A percentile compares a stretch with the other conserved stretches of the same genome.
phyloP scores from a whole-genome alignment of 106 monocot species.

The Dendrobium officinale region DNA sequence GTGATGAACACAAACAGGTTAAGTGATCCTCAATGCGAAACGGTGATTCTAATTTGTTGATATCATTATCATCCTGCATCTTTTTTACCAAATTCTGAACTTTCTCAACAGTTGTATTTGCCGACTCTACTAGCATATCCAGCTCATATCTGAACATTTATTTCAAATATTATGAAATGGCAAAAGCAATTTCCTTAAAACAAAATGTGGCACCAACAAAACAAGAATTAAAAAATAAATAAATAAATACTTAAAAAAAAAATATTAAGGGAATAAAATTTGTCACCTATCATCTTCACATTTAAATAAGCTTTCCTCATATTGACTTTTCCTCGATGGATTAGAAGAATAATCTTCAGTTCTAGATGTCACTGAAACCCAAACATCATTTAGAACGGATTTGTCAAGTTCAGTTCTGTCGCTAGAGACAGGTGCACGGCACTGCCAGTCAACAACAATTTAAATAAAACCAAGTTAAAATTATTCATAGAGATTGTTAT shows the following conservation, averaged over 20 bases:
- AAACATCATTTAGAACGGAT: constrained; percentile 38
- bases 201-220: neutral
- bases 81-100: constrained; percentile 43
- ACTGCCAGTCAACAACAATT: constrained; percentile 6
- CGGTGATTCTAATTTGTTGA: no score
- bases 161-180: no score
- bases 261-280: neutral
- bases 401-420: constrained; percentile 37
- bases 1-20: no score
- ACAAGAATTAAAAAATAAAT: neutral
- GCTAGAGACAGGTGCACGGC: constrained; percentile 31
- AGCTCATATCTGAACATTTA: constrained; percentile 55
- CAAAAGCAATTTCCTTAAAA: neutral
- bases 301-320: constrained; percentile 53
- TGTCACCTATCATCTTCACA: constrained; percentile 51
- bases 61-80: no score
- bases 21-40: no score
- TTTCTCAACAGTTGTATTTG: constrained; percentile 32
- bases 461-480: neutral
- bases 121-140: constrained; percentile 73
- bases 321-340: constrained; percentile 48
- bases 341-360: constrained; percentile 57
- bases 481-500: neutral
- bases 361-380: constrained; percentile 49
- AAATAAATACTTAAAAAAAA: neutral